phyloP scores from a whole-genome alignment of 345 rosid genomes.

The Lepidium didymum region DNA sequence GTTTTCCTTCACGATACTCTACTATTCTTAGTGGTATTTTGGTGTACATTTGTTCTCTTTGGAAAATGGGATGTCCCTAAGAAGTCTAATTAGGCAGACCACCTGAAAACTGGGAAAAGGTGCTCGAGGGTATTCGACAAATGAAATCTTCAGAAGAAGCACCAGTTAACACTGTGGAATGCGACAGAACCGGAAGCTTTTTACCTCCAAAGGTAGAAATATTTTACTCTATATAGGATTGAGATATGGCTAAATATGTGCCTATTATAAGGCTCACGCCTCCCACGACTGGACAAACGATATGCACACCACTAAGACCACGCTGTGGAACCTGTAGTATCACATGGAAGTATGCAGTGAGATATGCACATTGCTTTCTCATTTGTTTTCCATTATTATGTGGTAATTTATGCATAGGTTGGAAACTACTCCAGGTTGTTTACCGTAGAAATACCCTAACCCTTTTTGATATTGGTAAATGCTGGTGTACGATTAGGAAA shows the following conservation, averaged over 20 bases:
- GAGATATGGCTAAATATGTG: neutral
- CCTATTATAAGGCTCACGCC: too few species aligned
- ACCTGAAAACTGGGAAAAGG: slow-evolving; percentile 29
- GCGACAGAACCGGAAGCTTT: slow-evolving; percentile 29
- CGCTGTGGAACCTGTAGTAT: slow-evolving; percentile 59
- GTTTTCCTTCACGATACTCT: neutral
- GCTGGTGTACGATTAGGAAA: neutral
- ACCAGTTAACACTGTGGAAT: slow-evolving; percentile 2
- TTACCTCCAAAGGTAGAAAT: slow-evolving; percentile 30
- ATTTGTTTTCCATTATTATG: neutral
- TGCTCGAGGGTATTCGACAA: slow-evolving; percentile 20
- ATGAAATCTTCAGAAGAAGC: slow-evolving; percentile 26
- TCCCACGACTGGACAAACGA: too few species aligned
- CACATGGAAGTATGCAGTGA: slow-evolving; percentile 4
- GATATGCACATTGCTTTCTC: slow-evolving; percentile 2
- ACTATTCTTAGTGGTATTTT: neutral
- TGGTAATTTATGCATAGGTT: neutral
- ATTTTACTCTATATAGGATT: neutral
- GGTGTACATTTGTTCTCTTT: neutral
- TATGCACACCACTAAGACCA: slow-evolving; percentile 81
- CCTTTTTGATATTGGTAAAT: neutral
- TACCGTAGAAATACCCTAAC: neutral
- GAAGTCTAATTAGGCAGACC: slow-evolving; percentile 18
- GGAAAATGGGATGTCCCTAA: neutral
- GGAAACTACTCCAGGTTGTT: neutral